Conservation (phyloP, 2,329 filamentous ascomycete species). For the Fusarium chuoi region DNA sequence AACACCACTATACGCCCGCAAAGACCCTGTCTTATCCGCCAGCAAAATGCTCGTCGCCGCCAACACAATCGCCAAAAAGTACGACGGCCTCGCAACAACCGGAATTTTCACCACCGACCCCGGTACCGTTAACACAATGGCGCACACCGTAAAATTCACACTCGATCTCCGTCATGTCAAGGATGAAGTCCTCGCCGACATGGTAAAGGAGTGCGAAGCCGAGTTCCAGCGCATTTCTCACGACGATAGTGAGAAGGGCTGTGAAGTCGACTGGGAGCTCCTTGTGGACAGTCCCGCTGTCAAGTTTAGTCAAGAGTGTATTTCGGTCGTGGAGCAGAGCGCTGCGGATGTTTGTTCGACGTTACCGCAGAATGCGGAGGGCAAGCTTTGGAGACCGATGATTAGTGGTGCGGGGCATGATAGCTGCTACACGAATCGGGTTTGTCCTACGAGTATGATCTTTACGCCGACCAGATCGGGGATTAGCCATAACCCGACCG, state of each 20-base stretch:
- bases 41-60: constrained; percentile 9
- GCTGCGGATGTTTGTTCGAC: neutral
- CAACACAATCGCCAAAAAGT: neutral
- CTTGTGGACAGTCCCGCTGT: neutral
- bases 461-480: constrained; percentile 10
- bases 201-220: neutral
- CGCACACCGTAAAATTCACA: neutral
- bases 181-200: neutral
- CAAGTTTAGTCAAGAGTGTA: neutral
- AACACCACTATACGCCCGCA: constrained; percentile 10
- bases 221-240: neutral
- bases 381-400: neutral
- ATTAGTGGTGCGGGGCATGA: constrained; percentile 14
- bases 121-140: constrained; percentile 1
- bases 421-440: constrained; percentile 8
- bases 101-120: neutral
- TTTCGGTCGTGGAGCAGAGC: constrained; percentile 1
- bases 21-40: neutral
- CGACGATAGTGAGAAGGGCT: constrained; percentile 1
- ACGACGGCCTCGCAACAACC: neutral
- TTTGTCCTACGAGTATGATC: constrained; percentile 17
- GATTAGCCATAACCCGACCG: constrained; percentile 1
- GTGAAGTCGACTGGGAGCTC: neutral
- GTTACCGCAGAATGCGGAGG: neutral
- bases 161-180: constrained; percentile 1